A percentile compares a stretch with the other conserved stretches of the same genome.
These are phyloP conservation scores for Lactarius quietus DNA, from an alignment of 768 basidiomycete genomes.

Conservation along the genomic window DNA sequence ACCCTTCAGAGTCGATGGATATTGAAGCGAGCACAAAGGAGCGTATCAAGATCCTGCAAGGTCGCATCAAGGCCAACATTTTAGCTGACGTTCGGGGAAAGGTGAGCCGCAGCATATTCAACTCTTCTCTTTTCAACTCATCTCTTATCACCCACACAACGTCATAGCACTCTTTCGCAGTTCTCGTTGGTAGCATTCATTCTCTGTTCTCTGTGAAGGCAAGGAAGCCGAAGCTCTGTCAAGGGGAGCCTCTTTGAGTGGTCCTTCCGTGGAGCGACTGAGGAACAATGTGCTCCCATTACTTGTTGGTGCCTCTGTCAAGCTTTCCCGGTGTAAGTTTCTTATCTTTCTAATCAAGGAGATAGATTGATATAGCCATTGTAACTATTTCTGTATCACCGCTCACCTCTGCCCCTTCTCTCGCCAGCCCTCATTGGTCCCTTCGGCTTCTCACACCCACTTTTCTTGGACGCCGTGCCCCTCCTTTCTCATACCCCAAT, in stretches of 20 bases:
- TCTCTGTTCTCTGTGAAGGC: constrained; percentile 45
- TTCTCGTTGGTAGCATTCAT: constrained; percentile 46
- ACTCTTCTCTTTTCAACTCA: not conserved
- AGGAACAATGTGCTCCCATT: constrained; percentile 72
- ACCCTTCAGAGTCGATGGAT: constrained; percentile 54
- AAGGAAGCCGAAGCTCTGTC: constrained; percentile 40
- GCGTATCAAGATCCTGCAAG: constrained; percentile 51
- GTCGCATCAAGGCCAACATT: constrained; percentile 53
- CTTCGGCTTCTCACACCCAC: no score
- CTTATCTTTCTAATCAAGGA: not conserved
- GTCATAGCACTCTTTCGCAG: constrained; percentile 34
- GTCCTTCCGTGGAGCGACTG: constrained; percentile 55
- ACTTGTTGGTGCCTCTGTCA: constrained; percentile 62
- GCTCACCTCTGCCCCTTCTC: no score
- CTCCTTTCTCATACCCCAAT: no score
- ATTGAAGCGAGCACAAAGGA: constrained; percentile 48
- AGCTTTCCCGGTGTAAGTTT: constrained; percentile 60
- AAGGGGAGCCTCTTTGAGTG: constrained; percentile 58
- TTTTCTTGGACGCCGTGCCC: no score
- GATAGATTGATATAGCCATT: not conserved
- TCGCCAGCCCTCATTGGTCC: no score
- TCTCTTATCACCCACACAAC: not conserved
- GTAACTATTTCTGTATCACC: no score
- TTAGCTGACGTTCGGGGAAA: constrained; percentile 40
- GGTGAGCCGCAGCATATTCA: constrained; percentile 40